Percentiles rank a stretch among this genome's conserved stretches.
phyloP scores from a whole-genome alignment of 140 eudicot species.

The Artemisia princeps region DNA sequence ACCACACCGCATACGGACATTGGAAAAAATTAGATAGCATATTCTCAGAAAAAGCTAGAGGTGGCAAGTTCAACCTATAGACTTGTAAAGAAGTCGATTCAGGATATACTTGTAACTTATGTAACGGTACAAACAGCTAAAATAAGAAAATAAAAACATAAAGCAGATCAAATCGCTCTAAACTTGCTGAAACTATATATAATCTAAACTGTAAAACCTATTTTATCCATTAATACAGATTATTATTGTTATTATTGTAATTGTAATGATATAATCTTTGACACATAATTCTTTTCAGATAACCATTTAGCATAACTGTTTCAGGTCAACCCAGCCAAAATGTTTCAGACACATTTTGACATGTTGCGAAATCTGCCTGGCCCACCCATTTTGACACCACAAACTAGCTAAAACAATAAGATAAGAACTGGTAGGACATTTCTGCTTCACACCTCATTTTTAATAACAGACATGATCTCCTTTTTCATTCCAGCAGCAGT shows the following conservation, averaged over 20 bases:
- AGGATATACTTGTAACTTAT: too few species aligned
- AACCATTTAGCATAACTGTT: background rate
- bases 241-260: too few species aligned
- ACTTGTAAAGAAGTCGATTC: too few species aligned
- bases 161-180: too few species aligned
- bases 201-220: too few species aligned
- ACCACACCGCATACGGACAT: background rate
- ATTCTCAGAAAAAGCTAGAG: background rate
- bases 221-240: too few species aligned
- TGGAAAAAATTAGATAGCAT: background rate
- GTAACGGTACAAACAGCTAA: too few species aligned
- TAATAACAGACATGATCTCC: conserved; percentile 69
- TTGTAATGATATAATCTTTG: too few species aligned
- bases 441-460: conserved; percentile 53
- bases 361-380: background rate
- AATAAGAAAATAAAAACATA: too few species aligned
- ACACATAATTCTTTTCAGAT: too few species aligned
- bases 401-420: conserved; percentile 7
- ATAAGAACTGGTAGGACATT: background rate
- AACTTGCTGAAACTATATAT: too few species aligned
- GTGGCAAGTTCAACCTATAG: too few species aligned
- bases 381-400: background rate
- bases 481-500: conserved; percentile 69
- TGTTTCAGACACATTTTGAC: background rate
- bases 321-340: background rate